Evolutionary conservation across 2,329 filamentous ascomycete genomes (phyloP).

Genomic region (Camillea tinctor): DNA sequence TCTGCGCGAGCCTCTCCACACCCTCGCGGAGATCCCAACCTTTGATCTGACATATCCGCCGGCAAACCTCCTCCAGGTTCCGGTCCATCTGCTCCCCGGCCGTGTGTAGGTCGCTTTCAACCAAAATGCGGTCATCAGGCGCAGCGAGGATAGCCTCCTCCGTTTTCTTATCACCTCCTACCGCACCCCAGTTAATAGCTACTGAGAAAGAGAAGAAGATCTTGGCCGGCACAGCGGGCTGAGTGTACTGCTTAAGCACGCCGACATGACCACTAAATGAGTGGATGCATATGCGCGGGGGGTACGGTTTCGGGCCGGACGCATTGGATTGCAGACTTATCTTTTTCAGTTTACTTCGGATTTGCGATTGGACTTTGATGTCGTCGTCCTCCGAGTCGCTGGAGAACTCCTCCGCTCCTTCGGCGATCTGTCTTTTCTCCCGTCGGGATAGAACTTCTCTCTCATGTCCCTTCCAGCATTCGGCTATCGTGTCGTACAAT

Average conservation of each 20-base stretch:
- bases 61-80: conserved; percentile 70
- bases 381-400: conserved; percentile 39
- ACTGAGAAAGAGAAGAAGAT: conserved; percentile 89
- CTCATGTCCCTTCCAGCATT: conserved; percentile 71
- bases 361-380: conserved; percentile 13
- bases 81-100: conserved; percentile 81
- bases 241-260: conserved; percentile 74
- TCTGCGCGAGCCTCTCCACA: conserved; percentile 63
- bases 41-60: conserved; percentile 75
- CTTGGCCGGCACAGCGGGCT: conserved; percentile 67
- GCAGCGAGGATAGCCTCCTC: conserved; percentile 68
- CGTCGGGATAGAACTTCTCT: conserved; percentile 58
- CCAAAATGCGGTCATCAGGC: conserved; percentile 74
- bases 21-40: conserved; percentile 76
- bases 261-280: conserved; percentile 83
- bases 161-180: conserved; percentile 45
- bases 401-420: conserved; percentile 47
- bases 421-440: conserved; percentile 51
- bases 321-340: neutral
- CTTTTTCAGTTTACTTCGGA: neutral
- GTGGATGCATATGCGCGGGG: conserved; percentile 88
- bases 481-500: conserved; percentile 62
- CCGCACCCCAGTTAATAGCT: conserved; percentile 71
- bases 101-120: conserved; percentile 87
- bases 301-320: conserved; percentile 60